These are phyloP conservation scores for Oryza australiensis DNA, from an alignment of 176 grass and related monocot species.

Conservation along the genomic window DNA sequence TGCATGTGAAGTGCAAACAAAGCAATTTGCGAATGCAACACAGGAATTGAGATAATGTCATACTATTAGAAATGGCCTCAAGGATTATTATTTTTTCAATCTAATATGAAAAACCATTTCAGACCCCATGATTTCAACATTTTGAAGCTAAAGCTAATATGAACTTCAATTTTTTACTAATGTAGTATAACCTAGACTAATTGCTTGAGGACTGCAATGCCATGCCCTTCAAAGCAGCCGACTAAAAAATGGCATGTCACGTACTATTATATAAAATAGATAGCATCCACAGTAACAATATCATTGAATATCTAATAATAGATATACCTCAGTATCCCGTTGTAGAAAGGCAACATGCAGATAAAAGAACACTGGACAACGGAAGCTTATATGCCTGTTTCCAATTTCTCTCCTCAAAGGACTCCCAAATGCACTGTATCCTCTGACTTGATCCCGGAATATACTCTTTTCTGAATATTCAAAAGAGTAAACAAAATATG, in stretches of 20 bases:
- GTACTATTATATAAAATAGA: slow-evolving; percentile 3
- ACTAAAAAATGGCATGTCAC: neutral
- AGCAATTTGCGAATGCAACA: slow-evolving; percentile 8
- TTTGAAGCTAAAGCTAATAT: neutral
- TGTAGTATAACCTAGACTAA: slow-evolving; percentile 11
- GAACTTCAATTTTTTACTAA: slow-evolving; percentile 7
- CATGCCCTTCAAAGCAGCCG: slow-evolving; percentile 25
- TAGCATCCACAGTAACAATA: slow-evolving; percentile 1
- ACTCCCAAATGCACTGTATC: slow-evolving; percentile 60
- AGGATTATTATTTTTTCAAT: slow-evolving; percentile 9
- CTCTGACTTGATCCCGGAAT: slow-evolving; percentile 57
- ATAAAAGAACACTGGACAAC: slow-evolving; percentile 22
- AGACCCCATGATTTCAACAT: slow-evolving; percentile 8
- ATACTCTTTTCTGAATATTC: slow-evolving; percentile 59
- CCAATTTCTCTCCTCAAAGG: slow-evolving; percentile 71
- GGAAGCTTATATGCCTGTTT: slow-evolving; percentile 59
- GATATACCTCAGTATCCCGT: slow-evolving; percentile 72
- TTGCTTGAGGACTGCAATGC: slow-evolving; percentile 5
- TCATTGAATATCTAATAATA: slow-evolving; percentile 3
- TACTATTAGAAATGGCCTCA: neutral
- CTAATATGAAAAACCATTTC: neutral
- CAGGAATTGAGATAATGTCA: neutral
- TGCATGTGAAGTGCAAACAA: slow-evolving; percentile 38
- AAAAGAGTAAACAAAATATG: no score
- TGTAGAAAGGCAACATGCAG: slow-evolving; percentile 36